Conservation (phyloP, 2,329 filamentous ascomycete genomes). For the Chrysoporthe puriensis region DNA sequence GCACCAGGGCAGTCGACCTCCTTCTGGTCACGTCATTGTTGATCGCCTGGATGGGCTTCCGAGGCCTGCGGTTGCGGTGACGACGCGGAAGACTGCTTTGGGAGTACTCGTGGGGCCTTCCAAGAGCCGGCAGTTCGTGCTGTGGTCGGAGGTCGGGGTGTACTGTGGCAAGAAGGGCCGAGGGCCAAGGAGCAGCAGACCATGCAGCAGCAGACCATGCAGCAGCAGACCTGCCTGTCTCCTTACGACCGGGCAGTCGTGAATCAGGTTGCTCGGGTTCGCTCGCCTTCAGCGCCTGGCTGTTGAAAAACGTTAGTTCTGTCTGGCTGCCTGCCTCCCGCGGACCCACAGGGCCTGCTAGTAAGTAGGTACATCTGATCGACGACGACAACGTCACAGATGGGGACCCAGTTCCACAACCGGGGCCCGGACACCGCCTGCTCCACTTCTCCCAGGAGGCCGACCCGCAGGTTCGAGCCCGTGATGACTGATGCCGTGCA, state of each 20-base stretch:
- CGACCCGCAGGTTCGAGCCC: slow-evolving; percentile 9
- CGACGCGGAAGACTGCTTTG: too few species aligned
- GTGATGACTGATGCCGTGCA: neutral
- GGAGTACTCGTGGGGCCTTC: neutral
- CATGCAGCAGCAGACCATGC: neutral
- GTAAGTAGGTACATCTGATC: slow-evolving; percentile 8
- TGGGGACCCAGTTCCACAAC: slow-evolving; percentile 16
- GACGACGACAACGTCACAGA: slow-evolving; percentile 26
- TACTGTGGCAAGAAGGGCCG: neutral
- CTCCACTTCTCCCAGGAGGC: slow-evolving; percentile 8
- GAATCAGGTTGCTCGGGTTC: neutral
- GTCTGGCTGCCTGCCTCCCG: slow-evolving; percentile 14
- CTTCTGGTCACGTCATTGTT: neutral
- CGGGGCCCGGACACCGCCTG: slow-evolving; percentile 16
- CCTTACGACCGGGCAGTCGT: neutral
- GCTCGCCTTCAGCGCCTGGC: slow-evolving; percentile 6
- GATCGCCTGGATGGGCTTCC: neutral
- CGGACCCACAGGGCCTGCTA: slow-evolving; percentile 19
- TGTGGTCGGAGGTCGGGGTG: neutral
- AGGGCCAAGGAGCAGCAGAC: neutral
- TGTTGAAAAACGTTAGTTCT: neutral
- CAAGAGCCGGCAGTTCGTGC: neutral
- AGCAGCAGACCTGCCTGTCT: neutral
- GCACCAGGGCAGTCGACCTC: neutral
- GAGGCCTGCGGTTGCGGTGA: neutral